These are phyloP conservation scores for Clathrospora elynae DNA, from an alignment of 2,329 filamentous ascomycete genomes.

Conservation along the genomic window DNA sequence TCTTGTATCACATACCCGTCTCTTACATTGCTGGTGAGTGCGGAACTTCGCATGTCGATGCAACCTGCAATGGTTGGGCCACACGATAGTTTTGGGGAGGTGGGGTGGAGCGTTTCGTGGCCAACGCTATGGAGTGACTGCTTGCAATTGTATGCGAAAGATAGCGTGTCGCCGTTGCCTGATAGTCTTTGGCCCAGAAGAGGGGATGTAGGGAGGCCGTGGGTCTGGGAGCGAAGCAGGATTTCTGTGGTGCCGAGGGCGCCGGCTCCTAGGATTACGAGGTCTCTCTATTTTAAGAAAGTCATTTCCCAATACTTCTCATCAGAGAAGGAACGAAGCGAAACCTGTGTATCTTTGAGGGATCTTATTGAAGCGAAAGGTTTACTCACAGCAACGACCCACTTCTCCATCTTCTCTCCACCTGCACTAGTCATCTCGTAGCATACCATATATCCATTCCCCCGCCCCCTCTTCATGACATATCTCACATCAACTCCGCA, in stretches of 20 bases:
- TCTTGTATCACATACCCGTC: conserved; percentile 70
- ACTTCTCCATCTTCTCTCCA: conserved; percentile 66
- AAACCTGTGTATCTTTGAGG: too few species aligned
- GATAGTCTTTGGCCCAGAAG: conserved; percentile 57
- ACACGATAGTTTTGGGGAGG: conserved; percentile 58
- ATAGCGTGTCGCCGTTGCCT: conserved; percentile 69
- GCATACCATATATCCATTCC: conserved; percentile 65
- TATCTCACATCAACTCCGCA: conserved; percentile 71
- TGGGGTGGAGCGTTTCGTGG: conserved; percentile 51
- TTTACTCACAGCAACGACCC: conserved; percentile 63
- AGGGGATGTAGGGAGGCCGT: conserved; percentile 63
- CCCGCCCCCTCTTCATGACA: conserved; percentile 58
- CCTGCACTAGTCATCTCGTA: conserved; percentile 65
- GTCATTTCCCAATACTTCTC: too few species aligned
- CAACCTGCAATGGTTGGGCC: conserved; percentile 68
- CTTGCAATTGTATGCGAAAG: conserved; percentile 68
- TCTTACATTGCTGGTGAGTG: conserved; percentile 57
- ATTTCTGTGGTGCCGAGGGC: conserved; percentile 68
- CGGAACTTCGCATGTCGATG: conserved; percentile 61
- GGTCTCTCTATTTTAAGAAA: conserved; percentile 59
- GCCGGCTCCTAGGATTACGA: conserved; percentile 70
- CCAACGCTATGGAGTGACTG: conserved; percentile 63
- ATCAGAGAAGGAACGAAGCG: too few species aligned
- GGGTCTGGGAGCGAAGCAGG: conserved; percentile 37
- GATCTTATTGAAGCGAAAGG: too few species aligned